Evolutionary conservation across 2,329 filamentous ascomycete genomes (phyloP).

Genomic region (Amauroascus verrucosus): DNA sequence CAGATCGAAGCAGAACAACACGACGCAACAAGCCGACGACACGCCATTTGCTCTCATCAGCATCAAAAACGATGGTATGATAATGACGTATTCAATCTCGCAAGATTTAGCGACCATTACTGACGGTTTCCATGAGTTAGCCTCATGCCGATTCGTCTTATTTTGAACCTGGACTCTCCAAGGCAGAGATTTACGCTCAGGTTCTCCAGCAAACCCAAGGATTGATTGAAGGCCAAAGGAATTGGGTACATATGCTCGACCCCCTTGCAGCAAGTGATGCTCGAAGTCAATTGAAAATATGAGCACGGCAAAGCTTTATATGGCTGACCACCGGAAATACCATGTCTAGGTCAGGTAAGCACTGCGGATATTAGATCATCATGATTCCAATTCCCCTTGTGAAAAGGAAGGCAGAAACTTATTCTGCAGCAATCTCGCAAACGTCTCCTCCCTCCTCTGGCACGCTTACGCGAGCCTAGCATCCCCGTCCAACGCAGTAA

Average conservation of each 20-base stretch:
- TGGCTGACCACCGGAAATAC: not conserved
- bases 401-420: not conserved
- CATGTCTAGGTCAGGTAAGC: conserved; percentile 1
- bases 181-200: conserved; percentile 36
- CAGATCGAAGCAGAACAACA: not conserved
- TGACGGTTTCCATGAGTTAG: conserved; percentile 22
- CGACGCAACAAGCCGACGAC: too few species aligned
- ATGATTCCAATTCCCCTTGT: not conserved
- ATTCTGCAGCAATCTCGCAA: conserved; percentile 36
- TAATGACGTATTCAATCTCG: not conserved
- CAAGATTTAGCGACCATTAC: not conserved
- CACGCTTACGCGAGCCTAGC: conserved; percentile 39
- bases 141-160: conserved; percentile 41
- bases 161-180: conserved; percentile 31
- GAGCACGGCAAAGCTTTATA: not conserved
- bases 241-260: conserved; percentile 33
- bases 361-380: not conserved
- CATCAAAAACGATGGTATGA: not conserved
- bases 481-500: conserved; percentile 35
- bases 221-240: conserved; percentile 35
- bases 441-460: conserved; percentile 41
- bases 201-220: conserved; percentile 32
- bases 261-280: not conserved
- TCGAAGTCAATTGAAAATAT: not conserved
- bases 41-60: not conserved